Percentiles rank a stretch among this genome's conserved stretches.
Evolutionary conservation across 2,329 filamentous ascomycete genomes (phyloP).

Genomic region (Curvularia eragrostidis): DNA sequence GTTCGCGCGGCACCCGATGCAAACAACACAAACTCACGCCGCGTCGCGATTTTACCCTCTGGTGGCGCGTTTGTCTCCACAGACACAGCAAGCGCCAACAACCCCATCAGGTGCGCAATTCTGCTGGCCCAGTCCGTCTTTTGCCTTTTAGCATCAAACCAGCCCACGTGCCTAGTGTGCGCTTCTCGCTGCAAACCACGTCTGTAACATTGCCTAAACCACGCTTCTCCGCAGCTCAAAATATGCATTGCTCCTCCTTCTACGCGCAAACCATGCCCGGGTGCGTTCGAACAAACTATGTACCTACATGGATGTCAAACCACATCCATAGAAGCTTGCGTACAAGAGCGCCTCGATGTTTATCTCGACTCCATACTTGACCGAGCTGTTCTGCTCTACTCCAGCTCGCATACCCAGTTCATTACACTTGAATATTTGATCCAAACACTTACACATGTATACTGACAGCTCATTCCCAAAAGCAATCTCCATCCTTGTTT

Average conservation of each 20-base stretch:
- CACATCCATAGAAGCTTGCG: conserved; percentile 21
- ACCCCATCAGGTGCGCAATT: conserved; percentile 34
- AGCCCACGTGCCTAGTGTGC: conserved; percentile 10
- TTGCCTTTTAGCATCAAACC: conserved; percentile 17
- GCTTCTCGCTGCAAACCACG: conserved; percentile 10
- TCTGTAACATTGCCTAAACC: conserved; percentile 7
- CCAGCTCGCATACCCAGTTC: conserved; percentile 1
- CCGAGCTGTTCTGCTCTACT: conserved; percentile 22
- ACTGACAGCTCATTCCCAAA: conserved; percentile 21
- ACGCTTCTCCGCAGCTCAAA: conserved; percentile 18
- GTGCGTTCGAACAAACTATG: conserved; percentile 25
- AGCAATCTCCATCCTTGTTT: conserved; percentile 9
- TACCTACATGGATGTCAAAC: conserved; percentile 21
- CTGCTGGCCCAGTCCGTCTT: conserved; percentile 15
- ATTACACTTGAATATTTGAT: conserved; percentile 15
- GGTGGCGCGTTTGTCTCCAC: conserved; percentile 30
- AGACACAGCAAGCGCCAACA: conserved; percentile 43
- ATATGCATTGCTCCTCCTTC: conserved; percentile 10
- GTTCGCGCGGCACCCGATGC: conserved; percentile 20
- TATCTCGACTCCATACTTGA: conserved; percentile 11
- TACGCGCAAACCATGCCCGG: conserved; percentile 19
- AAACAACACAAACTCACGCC: conserved; percentile 42
- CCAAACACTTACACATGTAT: conserved; percentile 31
- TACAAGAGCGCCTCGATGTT: conserved; percentile 30
- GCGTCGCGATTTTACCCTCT: conserved; percentile 24